Evolutionary conservation across 768 basidiomycete genomes (phyloP).

Genomic region (Rickenella mellea): DNA sequence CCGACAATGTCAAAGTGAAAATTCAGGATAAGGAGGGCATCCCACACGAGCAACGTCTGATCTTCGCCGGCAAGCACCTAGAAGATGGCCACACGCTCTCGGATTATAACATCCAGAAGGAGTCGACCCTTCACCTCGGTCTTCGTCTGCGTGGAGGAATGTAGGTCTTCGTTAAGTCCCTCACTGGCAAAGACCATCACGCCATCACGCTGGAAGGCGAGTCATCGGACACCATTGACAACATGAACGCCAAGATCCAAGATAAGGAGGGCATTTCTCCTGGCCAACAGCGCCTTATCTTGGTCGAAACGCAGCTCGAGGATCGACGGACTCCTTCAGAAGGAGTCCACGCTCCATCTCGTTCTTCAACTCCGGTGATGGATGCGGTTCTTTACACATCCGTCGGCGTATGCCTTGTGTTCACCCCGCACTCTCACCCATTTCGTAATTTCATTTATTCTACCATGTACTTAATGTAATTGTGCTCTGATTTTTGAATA

Average conservation of each 20-base stretch:
- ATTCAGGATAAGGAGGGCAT: constrained; percentile 81
- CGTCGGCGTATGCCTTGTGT: too few species aligned
- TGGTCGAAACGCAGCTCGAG: constrained; percentile 91
- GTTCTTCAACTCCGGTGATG: constrained; percentile 69
- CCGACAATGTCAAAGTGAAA: constrained; percentile 70
- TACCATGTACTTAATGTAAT: too few species aligned
- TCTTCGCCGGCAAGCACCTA: constrained; percentile 73
- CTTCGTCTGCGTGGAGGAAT: constrained; percentile 84
- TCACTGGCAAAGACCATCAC: constrained; percentile 78
- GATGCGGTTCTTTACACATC: constrained; percentile 68
- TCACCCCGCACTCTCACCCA: too few species aligned
- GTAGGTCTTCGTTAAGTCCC: constrained; percentile 85
- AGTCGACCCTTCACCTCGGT: constrained; percentile 58
- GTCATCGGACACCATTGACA: constrained; percentile 56
- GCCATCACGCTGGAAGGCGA: constrained; percentile 92
- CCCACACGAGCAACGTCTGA: constrained; percentile 70
- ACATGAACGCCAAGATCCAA: constrained; percentile 77
- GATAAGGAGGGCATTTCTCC: constrained; percentile 81
- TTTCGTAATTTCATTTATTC: too few species aligned
- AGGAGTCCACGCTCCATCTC: constrained; percentile 64
- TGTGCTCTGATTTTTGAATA: too few species aligned
- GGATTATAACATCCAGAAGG: constrained; percentile 73
- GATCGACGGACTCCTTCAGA: constrained; percentile 88
- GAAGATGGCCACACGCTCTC: constrained; percentile 73
- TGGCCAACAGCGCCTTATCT: constrained; percentile 85